Evolutionary conservation across 78 protist genomes (phyloP).

Genomic region (Blattamonas nauphoetae): DNA sequence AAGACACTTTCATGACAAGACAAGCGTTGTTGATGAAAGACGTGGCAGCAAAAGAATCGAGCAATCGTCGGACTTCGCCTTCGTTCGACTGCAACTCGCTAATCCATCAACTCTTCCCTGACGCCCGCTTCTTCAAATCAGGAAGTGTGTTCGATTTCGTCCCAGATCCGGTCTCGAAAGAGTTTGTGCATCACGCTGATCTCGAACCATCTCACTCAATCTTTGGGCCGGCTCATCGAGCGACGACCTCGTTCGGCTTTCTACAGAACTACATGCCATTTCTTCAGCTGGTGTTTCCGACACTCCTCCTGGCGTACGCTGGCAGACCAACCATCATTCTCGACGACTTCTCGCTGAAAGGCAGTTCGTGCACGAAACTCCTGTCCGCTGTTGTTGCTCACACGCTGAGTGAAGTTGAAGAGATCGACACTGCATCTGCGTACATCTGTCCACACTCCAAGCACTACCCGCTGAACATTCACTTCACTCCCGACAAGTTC

Average conservation of each 20-base stretch:
- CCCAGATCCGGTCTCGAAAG: not conserved
- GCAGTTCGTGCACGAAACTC: no score
- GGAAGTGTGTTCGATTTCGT: not conserved
- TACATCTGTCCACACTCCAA: no score
- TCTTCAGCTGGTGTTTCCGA: not conserved
- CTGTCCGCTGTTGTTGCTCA: no score
- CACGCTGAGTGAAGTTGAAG: no score
- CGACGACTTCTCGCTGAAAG: no score
- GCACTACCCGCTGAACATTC: no score
- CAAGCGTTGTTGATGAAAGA: no score
- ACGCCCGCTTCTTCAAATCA: not conserved
- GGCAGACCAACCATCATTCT: not conserved
- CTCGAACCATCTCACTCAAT: not conserved
- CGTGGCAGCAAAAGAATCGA: not conserved
- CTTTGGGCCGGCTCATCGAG: not conserved
- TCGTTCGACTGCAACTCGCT: no score
- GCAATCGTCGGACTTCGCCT: no score
- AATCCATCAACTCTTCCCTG: not conserved
- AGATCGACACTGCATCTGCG: no score
- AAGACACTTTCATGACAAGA: no score
- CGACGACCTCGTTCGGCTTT: not conserved
- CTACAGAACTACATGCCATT: not conserved
- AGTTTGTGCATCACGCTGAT: not conserved
- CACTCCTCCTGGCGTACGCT: not conserved
- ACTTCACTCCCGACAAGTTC: no score